phyloP scores from a whole-genome alignment of 345 rosid species.

The Anacardium occidentale region DNA sequence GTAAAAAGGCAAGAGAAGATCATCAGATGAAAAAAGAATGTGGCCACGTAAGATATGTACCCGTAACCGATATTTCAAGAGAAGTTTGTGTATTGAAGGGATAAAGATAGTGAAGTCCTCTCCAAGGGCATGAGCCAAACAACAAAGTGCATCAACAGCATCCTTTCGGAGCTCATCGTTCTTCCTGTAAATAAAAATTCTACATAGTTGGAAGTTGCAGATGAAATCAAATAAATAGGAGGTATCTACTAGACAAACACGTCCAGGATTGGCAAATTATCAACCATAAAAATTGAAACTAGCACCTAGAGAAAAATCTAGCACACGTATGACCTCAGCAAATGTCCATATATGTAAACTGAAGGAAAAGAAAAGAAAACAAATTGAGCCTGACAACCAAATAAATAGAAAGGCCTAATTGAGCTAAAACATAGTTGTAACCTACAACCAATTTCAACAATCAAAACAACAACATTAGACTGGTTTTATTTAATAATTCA shows the following conservation, averaged over 20 bases:
- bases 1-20: background rate
- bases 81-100: slow-evolving; percentile 86
- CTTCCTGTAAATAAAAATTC: slow-evolving; percentile 49
- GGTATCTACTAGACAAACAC: background rate
- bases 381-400: background rate
- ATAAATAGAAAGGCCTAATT: background rate
- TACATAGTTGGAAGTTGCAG: background rate
- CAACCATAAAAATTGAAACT: background rate
- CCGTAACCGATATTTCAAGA: slow-evolving; percentile 69
- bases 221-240: background rate
- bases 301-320: background rate
- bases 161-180: slow-evolving; percentile 89
- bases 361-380: background rate
- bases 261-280: background rate
- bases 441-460: background rate
- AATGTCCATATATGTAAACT: background rate
- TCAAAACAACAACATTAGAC: background rate
- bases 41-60: slow-evolving; percentile 31
- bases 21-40: slow-evolving; percentile 3
- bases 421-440: background rate
- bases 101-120: slow-evolving; percentile 95
- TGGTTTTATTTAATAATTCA: no score
- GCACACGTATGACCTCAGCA: background rate
- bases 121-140: slow-evolving; percentile 97
- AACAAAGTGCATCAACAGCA: slow-evolving; percentile 96